Evolutionary conservation across 2,329 filamentous ascomycete species (phyloP).

Genomic region (Claviceps pazoutovae): DNA sequence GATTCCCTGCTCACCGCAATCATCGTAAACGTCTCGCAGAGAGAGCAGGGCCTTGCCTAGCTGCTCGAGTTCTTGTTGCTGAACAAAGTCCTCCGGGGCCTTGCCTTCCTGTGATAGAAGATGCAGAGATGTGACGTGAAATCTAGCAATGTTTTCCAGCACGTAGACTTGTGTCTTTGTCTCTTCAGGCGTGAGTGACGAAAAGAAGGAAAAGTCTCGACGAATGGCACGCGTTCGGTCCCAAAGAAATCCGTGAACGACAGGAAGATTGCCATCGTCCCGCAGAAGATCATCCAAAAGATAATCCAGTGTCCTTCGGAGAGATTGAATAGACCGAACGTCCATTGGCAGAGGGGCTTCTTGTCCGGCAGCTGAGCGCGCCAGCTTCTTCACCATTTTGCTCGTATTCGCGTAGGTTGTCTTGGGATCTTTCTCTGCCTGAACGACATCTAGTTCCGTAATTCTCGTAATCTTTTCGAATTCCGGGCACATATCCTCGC

Average conservation of each 20-base stretch:
- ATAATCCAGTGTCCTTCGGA: conserved; percentile 49
- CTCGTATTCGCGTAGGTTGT: conserved; percentile 32
- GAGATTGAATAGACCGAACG: conserved; percentile 44
- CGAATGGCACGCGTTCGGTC: conserved; percentile 54
- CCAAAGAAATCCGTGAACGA: conserved; percentile 51
- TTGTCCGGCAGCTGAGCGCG: conserved; percentile 53
- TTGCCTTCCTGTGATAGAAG: conserved; percentile 44
- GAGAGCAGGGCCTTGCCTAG: conserved; percentile 51
- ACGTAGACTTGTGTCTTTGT: conserved; percentile 47
- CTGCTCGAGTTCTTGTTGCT: conserved; percentile 55
- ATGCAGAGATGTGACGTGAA: conserved; percentile 52
- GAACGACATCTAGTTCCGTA: conserved; percentile 43
- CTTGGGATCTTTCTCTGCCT: conserved; percentile 35
- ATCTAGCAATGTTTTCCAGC: conserved; percentile 51
- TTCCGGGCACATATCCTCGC: conserved; percentile 56
- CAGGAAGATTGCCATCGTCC: conserved; percentile 38
- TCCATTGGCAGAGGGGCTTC: conserved; percentile 55
- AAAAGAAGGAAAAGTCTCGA: conserved; percentile 55
- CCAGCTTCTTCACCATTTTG: conserved; percentile 53
- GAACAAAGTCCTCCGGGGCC: conserved; percentile 45
- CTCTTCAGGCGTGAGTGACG: conserved; percentile 42
- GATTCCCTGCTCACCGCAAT: conserved; percentile 45
- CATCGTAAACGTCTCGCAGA: conserved; percentile 51
- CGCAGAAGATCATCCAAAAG: conserved; percentile 45
- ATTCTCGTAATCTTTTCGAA: conserved; percentile 52